Conservation (phyloP, 257 asterid genomes). For the Cruciata laevipes region DNA sequence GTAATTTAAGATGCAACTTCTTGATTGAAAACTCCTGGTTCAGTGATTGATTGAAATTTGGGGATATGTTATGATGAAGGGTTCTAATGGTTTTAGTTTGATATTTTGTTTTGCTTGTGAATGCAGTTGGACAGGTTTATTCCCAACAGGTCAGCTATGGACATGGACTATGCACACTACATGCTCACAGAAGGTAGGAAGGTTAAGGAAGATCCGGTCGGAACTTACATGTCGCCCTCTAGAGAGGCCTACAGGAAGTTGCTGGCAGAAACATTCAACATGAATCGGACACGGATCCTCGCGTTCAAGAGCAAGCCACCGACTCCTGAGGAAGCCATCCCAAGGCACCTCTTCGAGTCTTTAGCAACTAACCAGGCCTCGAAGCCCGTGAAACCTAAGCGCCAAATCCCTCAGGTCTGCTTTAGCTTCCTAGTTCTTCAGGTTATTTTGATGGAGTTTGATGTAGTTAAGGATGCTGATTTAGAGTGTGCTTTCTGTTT, state of each 20-base stretch:
- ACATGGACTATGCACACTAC: slow-evolving; percentile 73
- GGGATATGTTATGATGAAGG: background rate
- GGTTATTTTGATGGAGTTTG: background rate
- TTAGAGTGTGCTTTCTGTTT: slow-evolving; percentile 6
- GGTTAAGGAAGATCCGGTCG: slow-evolving; percentile 83
- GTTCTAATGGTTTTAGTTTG: background rate
- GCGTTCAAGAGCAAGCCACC: slow-evolving; percentile 95
- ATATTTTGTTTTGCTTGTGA: background rate
- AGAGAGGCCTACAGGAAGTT: slow-evolving; percentile 78
- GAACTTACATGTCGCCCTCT: slow-evolving; percentile 43
- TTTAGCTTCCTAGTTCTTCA: background rate
- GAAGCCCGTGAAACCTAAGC: slow-evolving; percentile 57
- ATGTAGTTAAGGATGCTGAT: background rate
- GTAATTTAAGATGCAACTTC: too few species aligned
- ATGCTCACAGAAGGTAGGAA: slow-evolving; percentile 83
- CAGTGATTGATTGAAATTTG: background rate
- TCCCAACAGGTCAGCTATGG: slow-evolving; percentile 95
- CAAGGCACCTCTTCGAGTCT: slow-evolving; percentile 29
- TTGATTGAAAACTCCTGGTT: too few species aligned
- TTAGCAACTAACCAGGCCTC: slow-evolving; percentile 43
- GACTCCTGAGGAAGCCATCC: slow-evolving; percentile 48
- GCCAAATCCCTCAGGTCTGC: slow-evolving; percentile 84
- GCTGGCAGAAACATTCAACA: slow-evolving; percentile 78
- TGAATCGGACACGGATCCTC: slow-evolving; percentile 75
- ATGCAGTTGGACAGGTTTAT: slow-evolving; percentile 89